Evolutionary conservation across 1,139 yeast genomes (phyloP).

Genomic region (Pichia sp.): DNA sequence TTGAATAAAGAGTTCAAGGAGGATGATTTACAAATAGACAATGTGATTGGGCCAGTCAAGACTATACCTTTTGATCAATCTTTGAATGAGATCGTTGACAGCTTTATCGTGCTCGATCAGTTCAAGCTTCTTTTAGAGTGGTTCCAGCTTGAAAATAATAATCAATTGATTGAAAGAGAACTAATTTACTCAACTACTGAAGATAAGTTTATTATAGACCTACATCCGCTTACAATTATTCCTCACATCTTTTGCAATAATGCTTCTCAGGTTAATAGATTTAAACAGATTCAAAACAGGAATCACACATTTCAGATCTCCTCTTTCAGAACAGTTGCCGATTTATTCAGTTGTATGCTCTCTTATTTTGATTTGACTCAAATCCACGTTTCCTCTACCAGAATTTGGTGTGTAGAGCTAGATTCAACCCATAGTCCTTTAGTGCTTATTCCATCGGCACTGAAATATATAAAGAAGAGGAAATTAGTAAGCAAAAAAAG

Average conservation of each 20-base stretch:
- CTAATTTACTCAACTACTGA: constrained; percentile 22
- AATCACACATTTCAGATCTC: constrained; percentile 19
- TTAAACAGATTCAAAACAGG: constrained; percentile 10
- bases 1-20: constrained; percentile 7
- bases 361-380: constrained; percentile 29
- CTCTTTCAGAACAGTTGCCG: constrained; percentile 17
- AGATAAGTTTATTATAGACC: constrained; percentile 46
- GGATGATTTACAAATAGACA: not conserved
- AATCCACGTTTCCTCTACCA: constrained; percentile 17
- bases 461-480: constrained; percentile 18
- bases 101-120: constrained; percentile 9
- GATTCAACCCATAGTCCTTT: constrained; percentile 15
- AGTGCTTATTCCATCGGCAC: constrained; percentile 18
- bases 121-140: constrained; percentile 45
- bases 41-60: constrained; percentile 11
- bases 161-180: constrained; percentile 45
- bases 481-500: constrained; percentile 22
- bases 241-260: constrained; percentile 44
- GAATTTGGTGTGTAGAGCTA: constrained; percentile 26
- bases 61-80: constrained; percentile 1
- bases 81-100: not conserved
- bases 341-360: constrained; percentile 23
- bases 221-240: constrained; percentile 46
- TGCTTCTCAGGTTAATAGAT: constrained; percentile 27
- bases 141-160: constrained; percentile 48